These are phyloP conservation scores for Globisporangium iwayamae DNA, from an alignment of 352 stramenopile genomes.

Conservation along the genomic window DNA sequence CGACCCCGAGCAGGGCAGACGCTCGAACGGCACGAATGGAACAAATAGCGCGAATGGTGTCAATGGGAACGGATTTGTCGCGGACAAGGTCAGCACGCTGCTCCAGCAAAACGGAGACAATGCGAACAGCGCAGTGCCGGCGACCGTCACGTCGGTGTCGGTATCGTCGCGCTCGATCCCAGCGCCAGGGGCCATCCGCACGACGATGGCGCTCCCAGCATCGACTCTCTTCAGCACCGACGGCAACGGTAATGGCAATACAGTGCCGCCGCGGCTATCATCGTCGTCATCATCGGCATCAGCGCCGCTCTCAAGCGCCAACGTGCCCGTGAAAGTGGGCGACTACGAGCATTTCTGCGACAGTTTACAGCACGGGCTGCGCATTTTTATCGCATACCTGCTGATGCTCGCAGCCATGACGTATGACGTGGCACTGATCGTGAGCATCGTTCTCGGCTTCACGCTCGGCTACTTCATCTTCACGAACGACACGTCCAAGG, in stretches of 20 bases:
- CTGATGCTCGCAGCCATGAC: conserved; percentile 83
- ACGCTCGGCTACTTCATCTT: conserved; percentile 66
- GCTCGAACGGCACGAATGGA: neutral
- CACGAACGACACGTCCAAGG: conserved; percentile 62
- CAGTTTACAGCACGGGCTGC: conserved; percentile 52
- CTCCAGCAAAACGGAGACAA: neutral
- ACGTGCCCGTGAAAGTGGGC: conserved; percentile 29
- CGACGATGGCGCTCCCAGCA: conserved; percentile 1
- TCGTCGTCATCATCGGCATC: conserved; percentile 1
- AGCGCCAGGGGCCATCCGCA: neutral
- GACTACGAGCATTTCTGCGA: conserved; percentile 55
- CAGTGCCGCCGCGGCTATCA: neutral
- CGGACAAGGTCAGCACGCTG: neutral
- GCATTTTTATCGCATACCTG: conserved; percentile 74
- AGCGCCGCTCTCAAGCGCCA: neutral
- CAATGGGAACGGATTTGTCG: neutral
- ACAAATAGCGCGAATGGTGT: neutral
- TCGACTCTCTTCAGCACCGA: conserved; percentile 15
- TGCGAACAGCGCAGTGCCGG: conserved; percentile 6
- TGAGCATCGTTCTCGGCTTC: conserved; percentile 62
- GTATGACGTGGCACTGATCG: conserved; percentile 64
- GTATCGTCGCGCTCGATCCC: conserved; percentile 13
- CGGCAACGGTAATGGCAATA: conserved; percentile 8
- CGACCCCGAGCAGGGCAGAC: conserved; percentile 29
- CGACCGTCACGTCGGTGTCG: conserved; percentile 19